A percentile compares a stretch with the other conserved stretches of the same genome.
These are phyloP conservation scores for Tuber brumale DNA, from an alignment of 495 filamentous ascomycete species.

Conservation along the genomic window DNA sequence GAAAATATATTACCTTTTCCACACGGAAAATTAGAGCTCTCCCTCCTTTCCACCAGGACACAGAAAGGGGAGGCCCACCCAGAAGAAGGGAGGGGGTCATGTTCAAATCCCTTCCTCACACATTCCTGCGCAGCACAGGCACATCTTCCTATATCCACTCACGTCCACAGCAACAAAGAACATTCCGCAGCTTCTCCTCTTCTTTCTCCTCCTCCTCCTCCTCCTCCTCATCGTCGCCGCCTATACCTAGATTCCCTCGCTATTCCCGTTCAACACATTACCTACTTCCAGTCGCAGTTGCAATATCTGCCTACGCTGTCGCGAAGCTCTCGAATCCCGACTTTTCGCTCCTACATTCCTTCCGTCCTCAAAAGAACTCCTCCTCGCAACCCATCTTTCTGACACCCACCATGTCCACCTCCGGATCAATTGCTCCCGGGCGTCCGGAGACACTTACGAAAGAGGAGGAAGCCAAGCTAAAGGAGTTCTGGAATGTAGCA, in stretches of 20 bases:
- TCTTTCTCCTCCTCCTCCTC: neutral
- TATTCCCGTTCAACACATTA: neutral
- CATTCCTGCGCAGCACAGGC: slow-evolving; percentile 19
- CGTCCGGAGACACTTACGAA: slow-evolving; percentile 79
- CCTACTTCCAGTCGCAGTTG: neutral
- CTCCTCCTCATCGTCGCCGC: neutral
- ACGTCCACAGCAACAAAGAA: slow-evolving; percentile 19
- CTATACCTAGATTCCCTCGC: neutral
- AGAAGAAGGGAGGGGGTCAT: slow-evolving; percentile 9
- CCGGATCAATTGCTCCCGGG: slow-evolving; percentile 55
- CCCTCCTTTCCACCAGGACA: neutral
- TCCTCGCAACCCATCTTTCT: neutral
- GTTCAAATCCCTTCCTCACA: slow-evolving; percentile 27
- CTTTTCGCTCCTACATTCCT: neutral
- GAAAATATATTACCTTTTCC: neutral
- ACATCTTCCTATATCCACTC: slow-evolving; percentile 7
- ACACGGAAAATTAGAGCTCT: neutral
- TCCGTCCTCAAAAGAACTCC: neutral
- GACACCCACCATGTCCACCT: slow-evolving; percentile 22
- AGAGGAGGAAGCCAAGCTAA: slow-evolving; percentile 82
- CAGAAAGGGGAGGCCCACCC: neutral
- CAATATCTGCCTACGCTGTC: neutral
- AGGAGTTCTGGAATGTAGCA: slow-evolving; percentile 73
- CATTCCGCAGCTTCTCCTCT: neutral
- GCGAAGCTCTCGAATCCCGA: neutral